Evolutionary conservation across 805 yeast genomes (phyloP), one percentile per base, ranked within the genome.

Genomic region (Pichia manshurica): DNA sequence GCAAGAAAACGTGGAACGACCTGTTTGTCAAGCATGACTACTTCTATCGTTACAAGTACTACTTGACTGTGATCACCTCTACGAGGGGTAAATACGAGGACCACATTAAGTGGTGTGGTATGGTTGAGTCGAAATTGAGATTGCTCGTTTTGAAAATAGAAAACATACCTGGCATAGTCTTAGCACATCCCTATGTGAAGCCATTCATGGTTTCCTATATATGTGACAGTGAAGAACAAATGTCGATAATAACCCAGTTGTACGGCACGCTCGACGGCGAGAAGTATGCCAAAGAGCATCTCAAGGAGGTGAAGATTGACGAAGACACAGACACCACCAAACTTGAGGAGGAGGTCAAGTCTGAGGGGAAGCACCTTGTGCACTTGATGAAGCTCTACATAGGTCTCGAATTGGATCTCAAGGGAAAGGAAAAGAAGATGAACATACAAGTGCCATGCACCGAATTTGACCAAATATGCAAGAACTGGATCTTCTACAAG

Each of bases 181-280:
- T 88, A 28, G 97, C 96, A 0, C 98, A 90, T 65, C 98, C 99
- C 1, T 93, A 78, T 62, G 84, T 85, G 17, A 87, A 88, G 58
- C 81, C 83, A 13, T 84, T 87, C 61, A 82, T 78, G 42, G 71
- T 75, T 40, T 68, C 78, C 2, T 82, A 61, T 47, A 52, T 65
- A 13, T 61, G 69, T 49, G 63, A 65, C 17, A 62, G 70, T 44
- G 79, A 77, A 12, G 82, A 77, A 53, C 58, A 66, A 39, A 46
- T 55, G 3, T 49, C 48, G 22, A 59, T 52, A 39, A 62, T 65
- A 34, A 60, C 54, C 39, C 63, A 62, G 35, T 28, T 57, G 6
- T 85, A 82, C 62, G 87, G 90, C 1, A 73, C 82, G 10, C 65
- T 73, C 44, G 69, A 66, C 47, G 82, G 81, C 7, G 88, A 80